phyloP scores from a whole-genome alignment of 116 monocot genomes.

The Trichopus zeylanicus region DNA sequence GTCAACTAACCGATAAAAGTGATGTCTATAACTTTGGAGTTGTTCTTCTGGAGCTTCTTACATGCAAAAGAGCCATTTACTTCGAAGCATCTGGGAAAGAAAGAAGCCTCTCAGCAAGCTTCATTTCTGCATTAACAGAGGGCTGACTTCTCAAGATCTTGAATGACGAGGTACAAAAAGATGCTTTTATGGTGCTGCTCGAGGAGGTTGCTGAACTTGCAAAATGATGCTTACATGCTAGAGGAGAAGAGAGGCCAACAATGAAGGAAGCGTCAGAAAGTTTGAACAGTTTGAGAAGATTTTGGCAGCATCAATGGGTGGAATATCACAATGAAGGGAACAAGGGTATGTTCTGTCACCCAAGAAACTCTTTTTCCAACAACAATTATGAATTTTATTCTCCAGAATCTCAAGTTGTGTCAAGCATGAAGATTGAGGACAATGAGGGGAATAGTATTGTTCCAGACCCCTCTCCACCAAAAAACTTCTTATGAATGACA shows the following conservation, averaged over 20 bases:
- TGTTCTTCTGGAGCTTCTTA: conserved; percentile 24
- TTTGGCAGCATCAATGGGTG: conserved; percentile 4
- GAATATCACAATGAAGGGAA: background rate
- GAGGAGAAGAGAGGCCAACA: conserved; percentile 10
- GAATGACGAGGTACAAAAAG: conserved; percentile 5
- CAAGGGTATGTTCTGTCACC: background rate
- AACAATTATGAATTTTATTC: background rate
- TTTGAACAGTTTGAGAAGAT: conserved; percentile 15
- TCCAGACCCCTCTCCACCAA: background rate
- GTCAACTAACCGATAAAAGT: conserved; percentile 17
- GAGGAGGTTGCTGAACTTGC: conserved; percentile 17
- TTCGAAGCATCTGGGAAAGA: conserved; percentile 14
- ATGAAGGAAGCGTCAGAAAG: conserved; percentile 20
- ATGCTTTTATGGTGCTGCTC: conserved; percentile 3
- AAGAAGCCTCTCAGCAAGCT: conserved; percentile 10
- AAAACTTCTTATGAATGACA: background rate
- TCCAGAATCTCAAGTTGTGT: background rate
- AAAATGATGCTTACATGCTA: conserved; percentile 7
- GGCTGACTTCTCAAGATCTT: conserved; percentile 10
- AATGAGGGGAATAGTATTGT: background rate
- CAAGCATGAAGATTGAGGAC: background rate
- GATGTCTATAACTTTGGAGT: conserved; percentile 29
- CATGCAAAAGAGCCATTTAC: conserved; percentile 7
- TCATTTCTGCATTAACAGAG: conserved; percentile 14
- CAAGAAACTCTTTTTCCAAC: background rate